phyloP scores from a whole-genome alignment of 257 asterid species.

The Verbascum thapsus region DNA sequence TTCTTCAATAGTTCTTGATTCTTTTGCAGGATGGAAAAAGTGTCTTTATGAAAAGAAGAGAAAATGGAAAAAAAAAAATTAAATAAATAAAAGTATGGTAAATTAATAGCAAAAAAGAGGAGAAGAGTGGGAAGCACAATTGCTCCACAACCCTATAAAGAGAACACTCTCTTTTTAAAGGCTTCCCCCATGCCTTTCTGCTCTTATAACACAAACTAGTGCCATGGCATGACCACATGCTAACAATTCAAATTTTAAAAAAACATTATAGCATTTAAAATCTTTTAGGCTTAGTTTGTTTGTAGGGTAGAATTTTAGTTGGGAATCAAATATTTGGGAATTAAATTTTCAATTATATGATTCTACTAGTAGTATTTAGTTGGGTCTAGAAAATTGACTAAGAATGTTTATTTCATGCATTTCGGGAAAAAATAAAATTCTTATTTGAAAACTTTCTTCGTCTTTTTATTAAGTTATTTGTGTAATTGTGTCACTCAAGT shows the following conservation, averaged over 20 bases:
- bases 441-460: too few relatives aligned
- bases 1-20: conserved; percentile 39
- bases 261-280: neutral
- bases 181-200: conserved; percentile 39
- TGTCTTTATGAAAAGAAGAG: conserved; percentile 39
- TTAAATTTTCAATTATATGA: too few relatives aligned
- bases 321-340: too few relatives aligned
- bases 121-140: conserved; percentile 18
- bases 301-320: too few relatives aligned
- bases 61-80: neutral
- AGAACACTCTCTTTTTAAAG: conserved; percentile 24
- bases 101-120: neutral
- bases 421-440: too few relatives aligned
- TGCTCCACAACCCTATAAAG: conserved; percentile 33
- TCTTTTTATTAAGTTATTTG: too few relatives aligned
- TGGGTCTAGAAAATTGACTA: too few relatives aligned
- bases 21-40: conserved; percentile 35
- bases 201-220: conserved; percentile 37
- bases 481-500: too few relatives aligned
- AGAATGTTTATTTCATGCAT: too few relatives aligned
- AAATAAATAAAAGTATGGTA: neutral
- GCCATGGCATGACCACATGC: conserved; percentile 43
- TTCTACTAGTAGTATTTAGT: too few relatives aligned
- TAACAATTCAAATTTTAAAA: conserved; percentile 18
- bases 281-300: too few relatives aligned